phyloP scores from a whole-genome alignment of 2,329 filamentous ascomycete genomes.

The Pestalotiopsis sp. region DNA sequence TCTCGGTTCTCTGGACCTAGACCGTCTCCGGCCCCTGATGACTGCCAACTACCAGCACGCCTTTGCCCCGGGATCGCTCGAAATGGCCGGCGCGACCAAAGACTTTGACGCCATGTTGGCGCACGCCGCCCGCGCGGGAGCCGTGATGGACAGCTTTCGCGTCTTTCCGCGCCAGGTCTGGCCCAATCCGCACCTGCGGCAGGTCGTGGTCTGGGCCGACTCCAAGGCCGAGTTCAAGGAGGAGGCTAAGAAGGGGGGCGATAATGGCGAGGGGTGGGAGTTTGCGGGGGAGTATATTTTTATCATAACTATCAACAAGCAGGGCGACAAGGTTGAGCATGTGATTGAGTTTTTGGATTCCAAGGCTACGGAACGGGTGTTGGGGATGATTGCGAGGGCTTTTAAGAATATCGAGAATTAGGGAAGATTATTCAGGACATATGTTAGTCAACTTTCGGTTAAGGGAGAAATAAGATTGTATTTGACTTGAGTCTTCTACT shows the following conservation, averaged over 20 bases:
- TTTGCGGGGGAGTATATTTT: conserved; percentile 36
- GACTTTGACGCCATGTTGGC: neutral
- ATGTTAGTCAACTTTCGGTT: neutral
- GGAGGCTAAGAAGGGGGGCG: conserved; percentile 25
- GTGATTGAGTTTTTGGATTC: conserved; percentile 37
- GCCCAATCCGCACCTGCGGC: conserved; percentile 22
- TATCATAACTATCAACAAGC: conserved; percentile 31
- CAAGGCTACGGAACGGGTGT: conserved; percentile 20
- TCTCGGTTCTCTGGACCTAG: neutral
- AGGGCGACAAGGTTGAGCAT: conserved; percentile 28
- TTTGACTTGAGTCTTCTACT: too few relatives aligned
- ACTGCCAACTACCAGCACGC: neutral
- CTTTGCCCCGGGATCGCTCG: neutral
- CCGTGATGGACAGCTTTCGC: conserved; percentile 23
- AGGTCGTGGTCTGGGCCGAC: conserved; percentile 32
- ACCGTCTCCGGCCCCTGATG: neutral
- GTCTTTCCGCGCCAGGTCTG: conserved; percentile 21
- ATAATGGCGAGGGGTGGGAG: conserved; percentile 25
- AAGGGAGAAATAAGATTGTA: too few relatives aligned
- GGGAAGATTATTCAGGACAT: neutral
- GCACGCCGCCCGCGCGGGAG: neutral
- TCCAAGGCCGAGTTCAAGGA: conserved; percentile 27
- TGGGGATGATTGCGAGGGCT: conserved; percentile 11
- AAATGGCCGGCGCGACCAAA: neutral
- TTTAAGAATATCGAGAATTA: conserved; percentile 9